Conservation (phyloP, 495 filamentous ascomycete genomes). For the Clohesyomyces aquaticus region DNA sequence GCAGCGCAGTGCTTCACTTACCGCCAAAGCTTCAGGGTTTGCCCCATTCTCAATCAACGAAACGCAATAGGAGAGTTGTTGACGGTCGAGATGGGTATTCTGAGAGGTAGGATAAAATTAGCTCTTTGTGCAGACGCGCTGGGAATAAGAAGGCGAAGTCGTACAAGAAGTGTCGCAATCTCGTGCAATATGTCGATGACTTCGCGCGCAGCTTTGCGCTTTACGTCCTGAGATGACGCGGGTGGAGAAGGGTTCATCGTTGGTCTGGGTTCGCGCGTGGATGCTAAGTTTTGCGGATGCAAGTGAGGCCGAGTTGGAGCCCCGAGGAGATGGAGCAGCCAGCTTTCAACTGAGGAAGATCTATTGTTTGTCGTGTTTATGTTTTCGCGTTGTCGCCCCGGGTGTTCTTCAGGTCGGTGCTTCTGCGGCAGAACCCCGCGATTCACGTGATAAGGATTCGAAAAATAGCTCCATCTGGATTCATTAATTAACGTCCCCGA, state of each 20-base stretch:
- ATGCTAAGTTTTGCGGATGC: no score
- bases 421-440: neutral
- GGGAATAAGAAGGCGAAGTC: conserved; percentile 14
- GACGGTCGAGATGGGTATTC: conserved; percentile 91
- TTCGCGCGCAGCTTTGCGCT: conserved; percentile 89
- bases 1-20: conserved; percentile 55
- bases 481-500: neutral
- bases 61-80: conserved; percentile 89
- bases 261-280: neutral
- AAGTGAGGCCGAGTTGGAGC: no score
- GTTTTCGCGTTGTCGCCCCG: no score
- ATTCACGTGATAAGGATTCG: conserved; percentile 11
- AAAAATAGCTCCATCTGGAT: neutral
- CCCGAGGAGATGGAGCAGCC: no score
- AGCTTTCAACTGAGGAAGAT: no score
- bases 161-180: conserved; percentile 85
- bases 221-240: conserved; percentile 54
- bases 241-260: conserved; percentile 24
- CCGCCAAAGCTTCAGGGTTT: conserved; percentile 91
- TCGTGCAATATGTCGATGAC: conserved; percentile 95
- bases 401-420: neutral
- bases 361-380: no score
- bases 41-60: conserved; percentile 97
- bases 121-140: neutral
- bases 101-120: conserved; percentile 48